A percentile compares a stretch with the other conserved stretches of the same genome.
phyloP scores from a whole-genome alignment of 768 basidiomycete genomes.

The Rhodotorula sphaerocarpa region DNA sequence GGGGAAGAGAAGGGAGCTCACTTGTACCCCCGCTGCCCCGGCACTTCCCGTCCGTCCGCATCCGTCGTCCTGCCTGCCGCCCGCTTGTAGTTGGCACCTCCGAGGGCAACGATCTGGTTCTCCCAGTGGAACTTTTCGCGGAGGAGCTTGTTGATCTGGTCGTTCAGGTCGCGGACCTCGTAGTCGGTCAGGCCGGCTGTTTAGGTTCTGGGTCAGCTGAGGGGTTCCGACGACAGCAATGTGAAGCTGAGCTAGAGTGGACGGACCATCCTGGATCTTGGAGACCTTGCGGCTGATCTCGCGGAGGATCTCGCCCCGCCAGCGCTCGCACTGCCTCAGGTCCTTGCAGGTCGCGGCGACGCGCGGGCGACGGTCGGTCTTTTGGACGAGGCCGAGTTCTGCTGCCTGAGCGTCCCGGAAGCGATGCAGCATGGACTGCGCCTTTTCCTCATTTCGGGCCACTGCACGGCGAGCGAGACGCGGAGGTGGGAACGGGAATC shows the following conservation, averaged over 20 bases:
- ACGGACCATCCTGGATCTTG: slow-evolving; percentile 96
- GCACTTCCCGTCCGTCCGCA: slow-evolving; percentile 90
- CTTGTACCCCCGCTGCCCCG: slow-evolving; percentile 97
- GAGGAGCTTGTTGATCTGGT: slow-evolving; percentile 92
- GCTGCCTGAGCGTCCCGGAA: slow-evolving; percentile 95
- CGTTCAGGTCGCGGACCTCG: slow-evolving; percentile 89
- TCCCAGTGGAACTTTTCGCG: slow-evolving; percentile 97
- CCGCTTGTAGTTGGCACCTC: slow-evolving; percentile 89
- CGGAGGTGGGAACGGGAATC: too few species aligned
- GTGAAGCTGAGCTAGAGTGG: too few species aligned
- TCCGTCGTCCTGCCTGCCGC: slow-evolving; percentile 85
- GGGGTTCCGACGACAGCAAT: neutral
- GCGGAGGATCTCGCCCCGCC: slow-evolving; percentile 87
- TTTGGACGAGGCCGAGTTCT: slow-evolving; percentile 79
- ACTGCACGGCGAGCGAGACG: neutral
- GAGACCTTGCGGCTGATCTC: slow-evolving; percentile 95
- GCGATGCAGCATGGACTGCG: slow-evolving; percentile 87
- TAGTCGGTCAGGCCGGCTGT: slow-evolving; percentile 87
- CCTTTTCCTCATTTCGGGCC: slow-evolving; percentile 98
- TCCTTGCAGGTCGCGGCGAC: slow-evolving; percentile 90
- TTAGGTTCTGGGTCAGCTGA: too few species aligned
- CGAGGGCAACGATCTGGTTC: slow-evolving; percentile 90
- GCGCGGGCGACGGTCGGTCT: slow-evolving; percentile 69
- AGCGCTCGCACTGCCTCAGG: slow-evolving; percentile 83
- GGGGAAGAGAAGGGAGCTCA: slow-evolving; percentile 44